These are phyloP conservation scores for Kentomonas sorsogonicus DNA, from an alignment of 208 protist genomes.

Conservation along the genomic window DNA sequence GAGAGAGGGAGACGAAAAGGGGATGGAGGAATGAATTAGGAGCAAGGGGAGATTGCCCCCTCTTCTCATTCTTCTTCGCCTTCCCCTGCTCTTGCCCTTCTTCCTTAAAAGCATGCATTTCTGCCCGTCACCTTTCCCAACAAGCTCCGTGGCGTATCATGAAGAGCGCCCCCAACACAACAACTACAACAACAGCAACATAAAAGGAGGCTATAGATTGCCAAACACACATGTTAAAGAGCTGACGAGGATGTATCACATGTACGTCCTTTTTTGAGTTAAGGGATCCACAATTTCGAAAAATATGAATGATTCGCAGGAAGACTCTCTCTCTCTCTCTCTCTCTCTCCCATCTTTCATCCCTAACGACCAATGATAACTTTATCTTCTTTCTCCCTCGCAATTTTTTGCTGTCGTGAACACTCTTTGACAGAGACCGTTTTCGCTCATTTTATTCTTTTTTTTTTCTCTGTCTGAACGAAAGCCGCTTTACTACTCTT, in stretches of 20 bases:
- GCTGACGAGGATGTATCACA: neutral
- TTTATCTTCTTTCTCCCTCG: too few species aligned
- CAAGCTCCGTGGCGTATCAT: too few species aligned
- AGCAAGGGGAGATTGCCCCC: neutral
- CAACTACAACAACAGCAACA: neutral
- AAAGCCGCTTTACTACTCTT: neutral
- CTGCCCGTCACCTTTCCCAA: neutral
- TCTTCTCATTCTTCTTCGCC: neutral
- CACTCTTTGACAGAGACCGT: neutral
- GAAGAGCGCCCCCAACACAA: neutral
- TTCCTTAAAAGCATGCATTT: neutral
- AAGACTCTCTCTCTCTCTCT: too few species aligned
- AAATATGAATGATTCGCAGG: too few species aligned
- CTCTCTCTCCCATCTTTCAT: too few species aligned
- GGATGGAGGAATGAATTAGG: conserved; percentile 9
- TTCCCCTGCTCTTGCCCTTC: neutral
- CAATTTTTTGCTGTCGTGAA: neutral
- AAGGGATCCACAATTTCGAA: too few species aligned
- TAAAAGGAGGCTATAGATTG: neutral
- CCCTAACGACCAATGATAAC: too few species aligned
- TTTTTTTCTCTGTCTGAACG: conserved; percentile 1
- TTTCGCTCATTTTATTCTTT: conserved; percentile 3
- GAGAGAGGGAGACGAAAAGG: conserved; percentile 4
- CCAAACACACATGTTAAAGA: neutral
- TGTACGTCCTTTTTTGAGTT: neutral